Evolutionary conservation across 257 asterid genomes (phyloP), one percentile per base, ranked within the genome.

Genomic region (Parsonsia alboflavescens): DNA sequence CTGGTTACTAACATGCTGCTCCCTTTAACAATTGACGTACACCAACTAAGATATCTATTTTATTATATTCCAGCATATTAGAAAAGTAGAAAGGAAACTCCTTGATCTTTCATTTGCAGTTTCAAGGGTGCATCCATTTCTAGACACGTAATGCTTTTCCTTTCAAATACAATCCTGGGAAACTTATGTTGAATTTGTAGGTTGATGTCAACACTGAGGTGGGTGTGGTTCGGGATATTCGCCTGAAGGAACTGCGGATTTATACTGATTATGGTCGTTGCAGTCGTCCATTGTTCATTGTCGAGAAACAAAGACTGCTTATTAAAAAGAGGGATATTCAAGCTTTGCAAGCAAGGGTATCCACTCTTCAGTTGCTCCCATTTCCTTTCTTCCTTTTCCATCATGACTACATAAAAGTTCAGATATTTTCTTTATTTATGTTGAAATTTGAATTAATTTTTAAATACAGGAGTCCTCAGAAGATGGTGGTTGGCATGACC

Each of bases 201-300:
- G 96, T 90, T 73, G 99, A 94, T 49, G 97, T 94, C 69, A 94
- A 92, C 84, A 94, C 97, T n/a, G 99, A 94, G 85, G 99, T 94
- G 76, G 97, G 96, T 59, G 99, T 94, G 69, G 99, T 94, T 70
- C 96, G 97, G 61, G 99, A 94, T 87, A 87, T 90, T 81, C 93
- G 95, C 59, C 75, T 94, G 91, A 92, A 88, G 78, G 99, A 94
- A 83, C 94, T 92, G 44, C 87, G 99, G 21, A 92, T 92, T 75
- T 92, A 92, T 76, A 94, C 99, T 21, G 99, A 94, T 81, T 94
- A 94, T 84, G 99, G 99, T 28, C 94, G 99, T 77, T 94, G 99
- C 97, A 94, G 99, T 86, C 97, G 99, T 54, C 99, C 97, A 26
- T 79, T 94, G 70, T 94, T 94, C 82, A 94, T 94, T 68, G 99